phyloP scores from a whole-genome alignment of 352 stramenopile genomes.

The Aphanomyces euteiches region DNA sequence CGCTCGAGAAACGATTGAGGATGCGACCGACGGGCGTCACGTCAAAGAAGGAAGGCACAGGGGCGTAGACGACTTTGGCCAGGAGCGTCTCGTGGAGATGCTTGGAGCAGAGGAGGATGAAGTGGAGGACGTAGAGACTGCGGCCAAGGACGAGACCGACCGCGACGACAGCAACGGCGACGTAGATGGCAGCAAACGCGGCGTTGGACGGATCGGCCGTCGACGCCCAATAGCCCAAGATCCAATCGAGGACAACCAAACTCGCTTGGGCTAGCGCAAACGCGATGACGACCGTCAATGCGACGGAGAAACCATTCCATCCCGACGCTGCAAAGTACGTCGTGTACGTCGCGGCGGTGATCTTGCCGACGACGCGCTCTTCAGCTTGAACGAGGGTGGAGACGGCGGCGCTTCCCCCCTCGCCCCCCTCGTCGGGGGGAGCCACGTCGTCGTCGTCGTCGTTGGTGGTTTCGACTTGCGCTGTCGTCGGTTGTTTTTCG shows the following conservation, averaged over 20 bases:
- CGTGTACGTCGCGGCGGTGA: constrained; percentile 15
- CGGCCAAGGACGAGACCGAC: constrained; percentile 36
- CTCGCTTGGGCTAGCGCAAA: constrained; percentile 22
- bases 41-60: constrained; percentile 77
- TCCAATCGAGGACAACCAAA: constrained; percentile 28
- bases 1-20: constrained; percentile 74
- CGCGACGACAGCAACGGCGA: constrained; percentile 4
- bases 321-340: constrained; percentile 25
- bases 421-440: no score
- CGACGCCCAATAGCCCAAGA: constrained; percentile 23
- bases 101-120: constrained; percentile 27
- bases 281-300: not conserved
- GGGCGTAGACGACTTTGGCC: constrained; percentile 42
- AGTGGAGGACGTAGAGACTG: constrained; percentile 27
- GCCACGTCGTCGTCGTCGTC: no score
- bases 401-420: no score
- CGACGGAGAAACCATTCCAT: constrained; percentile 17
- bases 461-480: no score
- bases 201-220: not conserved
- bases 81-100: constrained; percentile 29
- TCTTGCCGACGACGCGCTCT: constrained; percentile 23
- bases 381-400: not conserved
- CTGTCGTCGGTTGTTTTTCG: no score
- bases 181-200: constrained; percentile 5
- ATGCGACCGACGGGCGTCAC: constrained; percentile 75